Evolutionary conservation across 345 rosid genomes (phyloP), one percentile per base, ranked within the genome.

Genomic region (Conringia planisiliqua): DNA sequence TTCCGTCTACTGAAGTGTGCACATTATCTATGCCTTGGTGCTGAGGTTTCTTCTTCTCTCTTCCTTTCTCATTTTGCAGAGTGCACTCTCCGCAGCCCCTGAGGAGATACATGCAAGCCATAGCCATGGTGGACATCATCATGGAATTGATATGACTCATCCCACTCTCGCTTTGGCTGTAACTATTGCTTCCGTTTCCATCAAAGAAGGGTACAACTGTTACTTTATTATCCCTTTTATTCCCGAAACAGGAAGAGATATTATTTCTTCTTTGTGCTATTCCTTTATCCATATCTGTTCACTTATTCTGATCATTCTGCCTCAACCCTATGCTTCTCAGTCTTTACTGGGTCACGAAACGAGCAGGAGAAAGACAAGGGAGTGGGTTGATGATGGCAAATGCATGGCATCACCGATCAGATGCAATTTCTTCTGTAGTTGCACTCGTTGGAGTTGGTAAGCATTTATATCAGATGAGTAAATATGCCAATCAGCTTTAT

Each of bases 391-490:
- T 94, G 98, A 94, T 84, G 81, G 98, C 98, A 71, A 94, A 94
- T 83, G 97, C 97, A 57, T 94, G 98, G 98, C 98, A 94, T 83
- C 98, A 91, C 83, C 97, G 97, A 57, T 87, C 90, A 20, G 96
- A 94, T 88, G 98, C 97, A 12, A 77, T 94, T 75, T 94, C 98
- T 38, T 94, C 97, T 42, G 66, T 94, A 40, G 92, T 94, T 77
- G 93, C 98, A 48, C 90, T 94, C 43, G 74, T 94, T 73, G 98
- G 98, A 63, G 91, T 83, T 81, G 94, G 94, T 88, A 85, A 84
- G 85, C 74, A 22, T 17, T 76, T 48, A n/a, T 47, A 59, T 24
- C 62, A 32, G 36, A 35, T 46, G 40, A 51, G 3, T 42, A 22
- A 0, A 52, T 26, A 40, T 52, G 29, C 11, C 12, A 17, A 62